Percentiles rank a stretch among this genome's conserved stretches.
These are phyloP conservation scores for Cutaneotrichosporon curvatum DNA, from an alignment of 1,284 basidiomycete species.

Conservation along the genomic window DNA sequence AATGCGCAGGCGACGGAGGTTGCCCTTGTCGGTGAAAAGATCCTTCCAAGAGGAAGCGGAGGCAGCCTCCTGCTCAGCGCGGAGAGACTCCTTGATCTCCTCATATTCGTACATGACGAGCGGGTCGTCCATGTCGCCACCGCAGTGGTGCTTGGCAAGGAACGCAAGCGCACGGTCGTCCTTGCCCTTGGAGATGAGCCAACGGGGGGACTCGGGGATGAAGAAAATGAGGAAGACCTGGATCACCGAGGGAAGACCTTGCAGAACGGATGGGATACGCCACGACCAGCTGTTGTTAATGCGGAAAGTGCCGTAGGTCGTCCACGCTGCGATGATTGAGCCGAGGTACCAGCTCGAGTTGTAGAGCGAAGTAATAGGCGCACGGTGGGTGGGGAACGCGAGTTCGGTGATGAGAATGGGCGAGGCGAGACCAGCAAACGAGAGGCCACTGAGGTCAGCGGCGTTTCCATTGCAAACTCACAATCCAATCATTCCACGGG, in stretches of 20 bases:
- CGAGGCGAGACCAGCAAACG: constrained; percentile 51
- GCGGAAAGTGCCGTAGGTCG: constrained; percentile 28
- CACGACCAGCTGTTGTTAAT: constrained; percentile 30
- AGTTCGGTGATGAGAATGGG: constrained; percentile 70
- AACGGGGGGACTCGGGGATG: constrained; percentile 25
- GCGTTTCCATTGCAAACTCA: no score
- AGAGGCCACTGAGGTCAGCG: constrained; percentile 43
- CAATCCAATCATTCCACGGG: constrained; percentile 56
- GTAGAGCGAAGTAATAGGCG: constrained; percentile 42
- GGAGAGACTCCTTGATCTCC: constrained; percentile 42
- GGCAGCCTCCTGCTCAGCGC: constrained; percentile 15
- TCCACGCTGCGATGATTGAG: constrained; percentile 14
- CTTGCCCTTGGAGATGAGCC: constrained; percentile 20
- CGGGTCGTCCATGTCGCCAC: constrained; percentile 27
- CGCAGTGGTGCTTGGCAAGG: constrained; percentile 73
- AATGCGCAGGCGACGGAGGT: constrained; percentile 25
- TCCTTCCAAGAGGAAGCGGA: constrained; percentile 47
- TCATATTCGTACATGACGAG: constrained; percentile 39
- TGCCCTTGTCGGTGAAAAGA: constrained; percentile 19
- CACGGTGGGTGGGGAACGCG: constrained; percentile 68
- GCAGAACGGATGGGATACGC: constrained; percentile 48
- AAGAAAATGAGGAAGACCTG: constrained; percentile 16
- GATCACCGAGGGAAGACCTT: constrained; percentile 42
- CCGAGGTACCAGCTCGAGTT: constrained; percentile 24
- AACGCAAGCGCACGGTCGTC: constrained; percentile 56